phyloP scores from a whole-genome alignment of 768 basidiomycete genomes.

The Terana coerulea region DNA sequence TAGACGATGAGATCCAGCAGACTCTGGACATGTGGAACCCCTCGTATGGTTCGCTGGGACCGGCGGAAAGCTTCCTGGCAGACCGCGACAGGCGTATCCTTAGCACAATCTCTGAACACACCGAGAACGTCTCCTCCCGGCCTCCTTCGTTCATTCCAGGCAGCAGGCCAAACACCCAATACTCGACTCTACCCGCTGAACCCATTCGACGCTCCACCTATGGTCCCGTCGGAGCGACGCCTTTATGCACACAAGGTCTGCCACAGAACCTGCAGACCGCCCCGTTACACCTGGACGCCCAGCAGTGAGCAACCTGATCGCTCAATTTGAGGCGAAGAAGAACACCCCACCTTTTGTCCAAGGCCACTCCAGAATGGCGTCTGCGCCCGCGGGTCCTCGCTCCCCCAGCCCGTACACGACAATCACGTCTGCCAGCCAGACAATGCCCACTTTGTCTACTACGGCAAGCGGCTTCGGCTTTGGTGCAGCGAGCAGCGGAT shows the following conservation, averaged over 20 bases:
- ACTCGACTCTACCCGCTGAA: constrained; percentile 39
- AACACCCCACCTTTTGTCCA: constrained; percentile 26
- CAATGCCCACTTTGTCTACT: constrained; percentile 37
- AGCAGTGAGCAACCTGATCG: constrained; percentile 51
- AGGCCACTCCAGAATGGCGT: constrained; percentile 52
- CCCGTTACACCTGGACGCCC: constrained; percentile 31
- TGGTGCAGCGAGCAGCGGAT: constrained; percentile 32
- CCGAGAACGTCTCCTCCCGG: constrained; percentile 62
- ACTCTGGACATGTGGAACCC: constrained; percentile 60
- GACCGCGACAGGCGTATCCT: constrained; percentile 47
- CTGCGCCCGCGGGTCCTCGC: constrained; percentile 36
- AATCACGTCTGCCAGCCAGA: constrained; percentile 29
- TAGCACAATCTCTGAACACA: constrained; percentile 76
- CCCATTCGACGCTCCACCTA: constrained; percentile 44
- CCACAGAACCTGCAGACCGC: constrained; percentile 53
- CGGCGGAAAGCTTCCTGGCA: constrained; percentile 35
- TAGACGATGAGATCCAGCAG: constrained; percentile 65
- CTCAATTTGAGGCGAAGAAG: constrained; percentile 60
- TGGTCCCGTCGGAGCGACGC: constrained; percentile 34
- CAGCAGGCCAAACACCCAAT: constrained; percentile 29
- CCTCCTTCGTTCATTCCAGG: constrained; percentile 40
- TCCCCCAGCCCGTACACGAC: constrained; percentile 34
- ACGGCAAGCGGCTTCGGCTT: constrained; percentile 33
- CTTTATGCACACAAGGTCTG: constrained; percentile 49
- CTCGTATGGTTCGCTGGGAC: constrained; percentile 20